A percentile compares a stretch with the other conserved stretches of the same genome.
These are phyloP conservation scores for Gaeumannomyces sp. DNA, from an alignment of 2,329 filamentous ascomycete species.

Conservation along the genomic window DNA sequence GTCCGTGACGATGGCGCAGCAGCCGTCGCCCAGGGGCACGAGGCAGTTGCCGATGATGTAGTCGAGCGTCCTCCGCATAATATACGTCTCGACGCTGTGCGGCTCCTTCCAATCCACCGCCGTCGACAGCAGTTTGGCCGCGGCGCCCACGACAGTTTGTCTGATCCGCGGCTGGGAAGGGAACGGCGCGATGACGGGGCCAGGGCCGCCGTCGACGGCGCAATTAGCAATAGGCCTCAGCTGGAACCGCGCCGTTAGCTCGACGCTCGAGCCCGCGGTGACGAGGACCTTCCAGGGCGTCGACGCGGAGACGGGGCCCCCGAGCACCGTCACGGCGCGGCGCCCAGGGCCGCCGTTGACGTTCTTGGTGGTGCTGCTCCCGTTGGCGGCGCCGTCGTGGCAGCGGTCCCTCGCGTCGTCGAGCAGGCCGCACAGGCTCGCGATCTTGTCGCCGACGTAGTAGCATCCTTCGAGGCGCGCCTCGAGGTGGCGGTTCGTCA, in stretches of 20 bases:
- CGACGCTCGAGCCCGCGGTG: neutral
- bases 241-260: conserved; percentile 8
- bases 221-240: neutral
- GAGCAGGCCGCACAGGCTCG: neutral
- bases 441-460: neutral
- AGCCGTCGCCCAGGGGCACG: conserved; percentile 9
- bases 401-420: neutral
- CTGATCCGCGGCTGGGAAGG: neutral
- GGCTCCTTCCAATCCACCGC: conserved; percentile 5
- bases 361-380: neutral
- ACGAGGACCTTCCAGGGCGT: neutral
- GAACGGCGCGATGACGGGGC: conserved; percentile 2
- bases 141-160: neutral
- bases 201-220: neutral
- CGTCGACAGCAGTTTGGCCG: neutral
- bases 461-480: conserved; percentile 10
- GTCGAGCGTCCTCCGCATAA: conserved; percentile 17
- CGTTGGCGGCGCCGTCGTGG: no score
- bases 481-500: conserved; percentile 11
- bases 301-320: neutral
- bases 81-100: conserved; percentile 12
- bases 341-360: neutral
- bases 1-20: conserved; percentile 15
- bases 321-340: neutral
- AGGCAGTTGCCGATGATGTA: conserved; percentile 17